Base-by-base conservation (phyloP, 192 early-diverging fungal species). In the Gaertneriomyces sp. region DNA sequence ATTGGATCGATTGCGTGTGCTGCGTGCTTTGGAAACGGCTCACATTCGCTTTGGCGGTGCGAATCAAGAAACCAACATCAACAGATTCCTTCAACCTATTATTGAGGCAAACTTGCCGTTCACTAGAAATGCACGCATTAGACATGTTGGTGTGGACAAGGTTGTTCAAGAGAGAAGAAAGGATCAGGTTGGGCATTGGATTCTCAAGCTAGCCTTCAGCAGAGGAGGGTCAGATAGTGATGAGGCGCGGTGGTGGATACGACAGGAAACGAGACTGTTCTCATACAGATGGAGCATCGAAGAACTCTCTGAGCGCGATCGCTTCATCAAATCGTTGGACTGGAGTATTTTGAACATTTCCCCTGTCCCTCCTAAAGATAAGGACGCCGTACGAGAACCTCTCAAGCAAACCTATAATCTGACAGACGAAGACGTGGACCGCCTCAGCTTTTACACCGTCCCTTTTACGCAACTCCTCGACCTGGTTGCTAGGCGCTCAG, bases 1-100 rank as follows among this genome's bases (percentile, higher is more conserved):
- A 0, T 78, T 93, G 14, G 88, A 90, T 72, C 80, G 91, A 41
- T 81, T 93, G 43, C 49, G 61, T 51, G 91, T 98, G 20, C 85
- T 96, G 47, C 85, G 89, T 53, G 79, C 89, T 12, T 75, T 98
- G 46, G 92, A 95, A 61, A 90, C 85, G 16, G 90, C 91, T 42
- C 81, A 77, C 60, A 73, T 96, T 53, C 85, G 93, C 16, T 33
- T 33, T 33, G 25, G 25, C 25, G 25, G 25, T 33, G 84, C 62
- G 51, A 71, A 74, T 45, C 53, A 41, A 38, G 61, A 66, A 39
- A 63, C 53, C 1, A 44, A 40, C 17, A 19, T 72, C 6, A 45
- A 12, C 19, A 43, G 63, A 45, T 57, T 64, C 46, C 50, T 75
- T 47, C 50, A 70, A 8, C 46, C 17, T 4, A 40, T 49, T 20